Percentiles rank a stretch among this genome's conserved stretches.
Conservation (phyloP, 2,329 filamentous ascomycete genomes). For the Fusarium sp. region DNA sequence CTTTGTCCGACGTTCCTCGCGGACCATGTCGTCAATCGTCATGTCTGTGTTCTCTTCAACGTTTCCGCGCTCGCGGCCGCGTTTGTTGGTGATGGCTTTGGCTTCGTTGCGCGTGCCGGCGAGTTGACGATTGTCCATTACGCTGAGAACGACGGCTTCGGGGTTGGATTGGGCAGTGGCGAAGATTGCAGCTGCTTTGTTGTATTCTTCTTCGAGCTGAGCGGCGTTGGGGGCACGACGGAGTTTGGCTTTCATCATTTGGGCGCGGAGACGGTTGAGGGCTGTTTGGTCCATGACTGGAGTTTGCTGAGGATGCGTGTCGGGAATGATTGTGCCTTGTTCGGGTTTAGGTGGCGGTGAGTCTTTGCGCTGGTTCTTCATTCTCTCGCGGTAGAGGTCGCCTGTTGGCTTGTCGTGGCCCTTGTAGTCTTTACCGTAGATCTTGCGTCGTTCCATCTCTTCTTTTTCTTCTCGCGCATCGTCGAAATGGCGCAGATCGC, state of each 20-base stretch:
- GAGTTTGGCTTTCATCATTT: slow-evolving; percentile 96
- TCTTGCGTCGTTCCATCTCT: slow-evolving; percentile 85
- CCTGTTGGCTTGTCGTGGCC: slow-evolving; percentile 89
- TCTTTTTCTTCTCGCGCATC: slow-evolving; percentile 91
- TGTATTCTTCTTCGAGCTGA: slow-evolving; percentile 86
- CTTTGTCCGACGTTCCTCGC: slow-evolving; percentile 89
- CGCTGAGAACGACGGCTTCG: slow-evolving; percentile 77
- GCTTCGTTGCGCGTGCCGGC: slow-evolving; percentile 81
- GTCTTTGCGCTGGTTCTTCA: slow-evolving; percentile 65
- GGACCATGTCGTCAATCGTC: slow-evolving; percentile 96
- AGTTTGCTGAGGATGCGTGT: slow-evolving; percentile 52
- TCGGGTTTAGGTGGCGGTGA: slow-evolving; percentile 48
- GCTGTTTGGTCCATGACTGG: slow-evolving; percentile 77
- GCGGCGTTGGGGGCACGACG: slow-evolving; percentile 80
- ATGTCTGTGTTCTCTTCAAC: slow-evolving; percentile 96
- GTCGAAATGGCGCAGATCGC: slow-evolving; percentile 86
- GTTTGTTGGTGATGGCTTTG: slow-evolving; percentile 80
- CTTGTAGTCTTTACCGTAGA: slow-evolving; percentile 87
- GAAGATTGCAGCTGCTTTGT: slow-evolving; percentile 75
- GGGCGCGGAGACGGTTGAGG: slow-evolving; percentile 89
- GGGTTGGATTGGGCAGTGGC: slow-evolving; percentile 70
- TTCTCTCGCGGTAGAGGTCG: slow-evolving; percentile 84
- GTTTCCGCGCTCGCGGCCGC: slow-evolving; percentile 84
- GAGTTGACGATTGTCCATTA: slow-evolving; percentile 91
- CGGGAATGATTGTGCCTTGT: slow-evolving; percentile 70